Conservation (phyloP, 805 yeast species). For the Tetrapisispora iriomotensis region DNA sequence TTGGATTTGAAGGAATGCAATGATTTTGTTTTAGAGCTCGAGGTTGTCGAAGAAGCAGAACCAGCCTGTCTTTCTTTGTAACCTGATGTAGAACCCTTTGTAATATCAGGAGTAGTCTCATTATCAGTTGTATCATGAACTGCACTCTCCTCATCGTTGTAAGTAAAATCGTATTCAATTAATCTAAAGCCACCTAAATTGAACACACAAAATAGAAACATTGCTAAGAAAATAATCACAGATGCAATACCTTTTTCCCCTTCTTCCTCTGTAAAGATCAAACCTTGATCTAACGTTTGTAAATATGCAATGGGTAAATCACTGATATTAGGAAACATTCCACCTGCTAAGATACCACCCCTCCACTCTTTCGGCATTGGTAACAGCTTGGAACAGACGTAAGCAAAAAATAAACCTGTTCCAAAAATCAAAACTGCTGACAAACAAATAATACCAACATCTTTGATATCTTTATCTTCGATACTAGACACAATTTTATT, state of each 20-base stretch:
- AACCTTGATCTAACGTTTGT: slow-evolving; percentile 56
- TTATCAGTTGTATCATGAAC: slow-evolving; percentile 1
- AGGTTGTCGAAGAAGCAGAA: background rate
- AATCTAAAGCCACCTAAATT: slow-evolving; percentile 67
- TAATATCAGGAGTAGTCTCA: background rate
- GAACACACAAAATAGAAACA: slow-evolving; percentile 57
- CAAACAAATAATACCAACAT: slow-evolving; percentile 54
- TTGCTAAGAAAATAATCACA: slow-evolving; percentile 64
- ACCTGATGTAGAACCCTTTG: background rate
- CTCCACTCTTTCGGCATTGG: slow-evolving; percentile 59
- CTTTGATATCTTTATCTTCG: slow-evolving; percentile 54
- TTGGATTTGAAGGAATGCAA: background rate
- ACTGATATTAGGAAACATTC: slow-evolving; percentile 63
- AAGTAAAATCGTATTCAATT: slow-evolving; percentile 56
- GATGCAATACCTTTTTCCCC: slow-evolving; percentile 76
- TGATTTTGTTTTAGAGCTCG: background rate
- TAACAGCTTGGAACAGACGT: slow-evolving; percentile 15
- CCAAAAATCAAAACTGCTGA: slow-evolving; percentile 42
- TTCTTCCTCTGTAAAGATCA: slow-evolving; percentile 45
- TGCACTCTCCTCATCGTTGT: slow-evolving; percentile 20
- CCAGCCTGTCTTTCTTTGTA: background rate
- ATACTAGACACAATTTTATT: slow-evolving; percentile 53
- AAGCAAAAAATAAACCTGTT: slow-evolving; percentile 42
- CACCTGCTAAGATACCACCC: slow-evolving; percentile 62
- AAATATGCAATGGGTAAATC: slow-evolving; percentile 72